A percentile compares a stretch with the other conserved stretches of the same genome.
Evolutionary conservation across 805 yeast genomes (phyloP).

Genomic region (Wickerhamiella parazyma): DNA sequence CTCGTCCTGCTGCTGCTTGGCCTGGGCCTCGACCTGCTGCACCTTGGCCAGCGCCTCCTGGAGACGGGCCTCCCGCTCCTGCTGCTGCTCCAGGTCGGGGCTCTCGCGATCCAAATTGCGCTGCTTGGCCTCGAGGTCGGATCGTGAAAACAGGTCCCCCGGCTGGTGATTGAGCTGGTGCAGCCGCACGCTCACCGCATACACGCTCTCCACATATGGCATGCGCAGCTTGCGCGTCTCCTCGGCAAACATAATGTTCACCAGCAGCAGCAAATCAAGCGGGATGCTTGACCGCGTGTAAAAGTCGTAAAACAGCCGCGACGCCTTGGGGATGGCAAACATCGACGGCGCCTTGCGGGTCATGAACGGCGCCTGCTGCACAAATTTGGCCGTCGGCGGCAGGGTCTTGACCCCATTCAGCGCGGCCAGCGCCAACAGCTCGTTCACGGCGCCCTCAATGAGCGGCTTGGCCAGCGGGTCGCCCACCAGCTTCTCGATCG

Average conservation of each 20-base stretch:
- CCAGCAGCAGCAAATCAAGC: conserved; percentile 64
- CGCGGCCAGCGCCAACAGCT: conserved; percentile 45
- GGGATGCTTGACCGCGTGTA: conserved; percentile 43
- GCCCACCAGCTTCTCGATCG: conserved; percentile 41
- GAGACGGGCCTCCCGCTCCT: conserved; percentile 12
- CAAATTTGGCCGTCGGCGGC: conserved; percentile 20
- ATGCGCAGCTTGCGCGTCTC: conserved; percentile 57
- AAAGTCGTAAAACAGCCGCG: conserved; percentile 54
- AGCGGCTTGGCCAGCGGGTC: conserved; percentile 79
- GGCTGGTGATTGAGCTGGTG: conserved; percentile 3
- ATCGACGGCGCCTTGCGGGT: conserved; percentile 22
- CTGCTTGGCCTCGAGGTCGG: conserved; percentile 7
- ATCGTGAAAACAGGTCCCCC: background rate
- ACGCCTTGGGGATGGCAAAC: conserved; percentile 31
- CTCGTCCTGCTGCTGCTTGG: conserved; percentile 6
- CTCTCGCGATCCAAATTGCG: conserved; percentile 1
- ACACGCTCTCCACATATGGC: conserved; percentile 79
- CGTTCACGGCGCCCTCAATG: conserved; percentile 64
- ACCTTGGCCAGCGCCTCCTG: conserved; percentile 14
- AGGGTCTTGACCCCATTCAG: conserved; percentile 62
- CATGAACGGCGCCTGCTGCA: conserved; percentile 11
- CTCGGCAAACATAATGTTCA: conserved; percentile 83
- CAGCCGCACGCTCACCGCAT: conserved; percentile 37
- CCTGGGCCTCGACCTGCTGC: conserved; percentile 8
- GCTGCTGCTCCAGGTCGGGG: conserved; percentile 8